Evolutionary conservation across 73 alveolate genomes (phyloP).

Genomic region (Urostyla sp.): DNA sequence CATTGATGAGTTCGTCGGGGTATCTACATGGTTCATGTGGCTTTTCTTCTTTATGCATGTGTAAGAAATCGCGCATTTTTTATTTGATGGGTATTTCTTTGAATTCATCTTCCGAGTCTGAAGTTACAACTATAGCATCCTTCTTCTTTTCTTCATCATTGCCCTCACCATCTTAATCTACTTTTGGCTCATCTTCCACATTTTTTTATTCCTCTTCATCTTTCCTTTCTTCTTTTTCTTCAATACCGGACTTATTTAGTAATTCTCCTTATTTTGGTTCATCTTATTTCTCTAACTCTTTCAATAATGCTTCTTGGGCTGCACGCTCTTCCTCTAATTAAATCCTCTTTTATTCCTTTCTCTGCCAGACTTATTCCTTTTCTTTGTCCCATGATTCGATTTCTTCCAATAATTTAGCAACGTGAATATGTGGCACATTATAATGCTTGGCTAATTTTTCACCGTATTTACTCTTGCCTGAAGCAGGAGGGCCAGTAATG

Average conservation of each 20-base stretch:
- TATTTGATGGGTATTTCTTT: slow-evolving; percentile 15
- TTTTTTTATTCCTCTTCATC: neutral
- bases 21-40: slow-evolving; percentile 64
- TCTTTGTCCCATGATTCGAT: slow-evolving; percentile 27
- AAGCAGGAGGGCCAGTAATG: slow-evolving; percentile 93
- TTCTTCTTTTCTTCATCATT: slow-evolving; percentile 19
- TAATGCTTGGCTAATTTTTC: slow-evolving; percentile 84
- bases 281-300: slow-evolving; percentile 35
- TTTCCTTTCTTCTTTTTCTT: slow-evolving; percentile 40
- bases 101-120: slow-evolving; percentile 43
- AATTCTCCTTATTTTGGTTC: slow-evolving; percentile 53
- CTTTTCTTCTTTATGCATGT: slow-evolving; percentile 28
- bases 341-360: slow-evolving; percentile 55
- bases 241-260: slow-evolving; percentile 54
- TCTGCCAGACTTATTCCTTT: slow-evolving; percentile 66
- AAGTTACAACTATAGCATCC: slow-evolving; percentile 46
- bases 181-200: slow-evolving; percentile 36
- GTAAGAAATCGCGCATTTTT: slow-evolving; percentile 11
- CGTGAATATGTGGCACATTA: slow-evolving; percentile 88
- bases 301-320: neutral
- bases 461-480: slow-evolving; percentile 87
- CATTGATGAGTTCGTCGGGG: slow-evolving; percentile 82
- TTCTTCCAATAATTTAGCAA: slow-evolving; percentile 75
- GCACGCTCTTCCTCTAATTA: slow-evolving; percentile 48
- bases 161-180: slow-evolving; percentile 47